Conservation (phyloP, 805 yeast genomes). For the Nakazawaea wickerhamii region DNA sequence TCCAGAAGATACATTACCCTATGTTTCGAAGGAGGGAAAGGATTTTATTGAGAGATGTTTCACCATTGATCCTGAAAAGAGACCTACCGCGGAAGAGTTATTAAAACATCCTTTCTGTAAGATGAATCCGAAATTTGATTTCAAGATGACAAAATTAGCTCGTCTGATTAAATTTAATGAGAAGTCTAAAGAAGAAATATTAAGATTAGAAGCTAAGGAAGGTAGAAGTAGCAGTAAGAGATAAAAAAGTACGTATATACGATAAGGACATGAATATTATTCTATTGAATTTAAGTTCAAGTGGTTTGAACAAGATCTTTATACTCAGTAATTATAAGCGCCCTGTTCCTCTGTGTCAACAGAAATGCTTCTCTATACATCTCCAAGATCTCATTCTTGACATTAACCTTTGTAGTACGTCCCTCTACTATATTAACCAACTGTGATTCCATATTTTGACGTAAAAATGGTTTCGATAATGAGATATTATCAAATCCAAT, state of each 20-base stretch:
- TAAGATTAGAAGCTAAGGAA: constrained; percentile 10
- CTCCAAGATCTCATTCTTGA: constrained; percentile 46
- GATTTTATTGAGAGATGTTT: constrained; percentile 71
- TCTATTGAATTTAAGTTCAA: not conserved
- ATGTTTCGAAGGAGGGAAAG: constrained; percentile 59
- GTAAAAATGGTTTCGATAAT: constrained; percentile 81
- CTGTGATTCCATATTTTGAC: constrained; percentile 68
- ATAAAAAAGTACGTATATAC: too few relatives aligned
- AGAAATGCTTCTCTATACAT: constrained; percentile 60
- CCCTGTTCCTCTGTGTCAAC: constrained; percentile 36
- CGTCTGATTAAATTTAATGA: constrained; percentile 39
- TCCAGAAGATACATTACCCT: constrained; percentile 74
- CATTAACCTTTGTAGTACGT: constrained; percentile 41
- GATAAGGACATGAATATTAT: too few relatives aligned
- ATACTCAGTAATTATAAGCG: constrained; percentile 31
- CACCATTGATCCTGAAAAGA: constrained; percentile 73
- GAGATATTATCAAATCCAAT: constrained; percentile 68
- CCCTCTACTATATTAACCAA: constrained; percentile 71
- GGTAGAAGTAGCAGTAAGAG: not conserved
- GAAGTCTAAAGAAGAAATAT: constrained; percentile 17
- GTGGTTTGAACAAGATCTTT: not conserved
- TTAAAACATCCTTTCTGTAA: constrained; percentile 70
- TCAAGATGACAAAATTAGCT: constrained; percentile 50
- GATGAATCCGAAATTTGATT: constrained; percentile 37
- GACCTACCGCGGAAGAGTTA: constrained; percentile 83